phyloP scores from a whole-genome alignment of 257 asterid genomes.

The Solanum habrochaites region DNA sequence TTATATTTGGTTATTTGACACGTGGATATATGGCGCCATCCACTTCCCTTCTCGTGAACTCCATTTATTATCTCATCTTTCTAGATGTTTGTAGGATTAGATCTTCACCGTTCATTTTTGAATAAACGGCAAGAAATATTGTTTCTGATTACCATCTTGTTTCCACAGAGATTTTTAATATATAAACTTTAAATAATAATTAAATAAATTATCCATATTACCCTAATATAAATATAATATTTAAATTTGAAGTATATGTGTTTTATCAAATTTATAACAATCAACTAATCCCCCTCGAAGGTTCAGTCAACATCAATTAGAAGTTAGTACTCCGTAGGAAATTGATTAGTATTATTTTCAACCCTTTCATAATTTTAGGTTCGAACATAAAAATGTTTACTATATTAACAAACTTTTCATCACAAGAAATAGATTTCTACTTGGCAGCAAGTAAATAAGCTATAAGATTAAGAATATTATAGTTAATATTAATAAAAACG shows the following conservation, averaged over 20 bases:
- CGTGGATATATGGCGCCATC: slow-evolving; percentile 30
- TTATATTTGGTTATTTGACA: slow-evolving; percentile 1
- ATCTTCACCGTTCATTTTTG: not conserved
- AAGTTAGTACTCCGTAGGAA: not conserved
- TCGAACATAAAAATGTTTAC: not conserved
- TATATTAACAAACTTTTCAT: not conserved
- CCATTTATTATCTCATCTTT: slow-evolving; percentile 1
- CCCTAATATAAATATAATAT: not conserved
- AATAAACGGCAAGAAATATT: not conserved
- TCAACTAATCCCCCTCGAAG: not conserved
- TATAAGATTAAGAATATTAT: not conserved
- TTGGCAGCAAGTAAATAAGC: not conserved
- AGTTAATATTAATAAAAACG: not conserved
- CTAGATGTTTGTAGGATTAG: not conserved
- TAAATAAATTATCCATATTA: no score
- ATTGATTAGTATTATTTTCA: not conserved
- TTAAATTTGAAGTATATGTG: not conserved
- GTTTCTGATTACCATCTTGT: not conserved
- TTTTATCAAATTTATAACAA: not conserved
- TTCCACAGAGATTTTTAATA: not conserved
- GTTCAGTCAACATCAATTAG: not conserved
- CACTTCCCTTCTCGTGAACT: not conserved
- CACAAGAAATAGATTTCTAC: not conserved
- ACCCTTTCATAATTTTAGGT: not conserved
- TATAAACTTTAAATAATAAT: not conserved